phyloP scores from a whole-genome alignment of 2,329 filamentous ascomycete genomes.

The Botrytis squamosa region DNA sequence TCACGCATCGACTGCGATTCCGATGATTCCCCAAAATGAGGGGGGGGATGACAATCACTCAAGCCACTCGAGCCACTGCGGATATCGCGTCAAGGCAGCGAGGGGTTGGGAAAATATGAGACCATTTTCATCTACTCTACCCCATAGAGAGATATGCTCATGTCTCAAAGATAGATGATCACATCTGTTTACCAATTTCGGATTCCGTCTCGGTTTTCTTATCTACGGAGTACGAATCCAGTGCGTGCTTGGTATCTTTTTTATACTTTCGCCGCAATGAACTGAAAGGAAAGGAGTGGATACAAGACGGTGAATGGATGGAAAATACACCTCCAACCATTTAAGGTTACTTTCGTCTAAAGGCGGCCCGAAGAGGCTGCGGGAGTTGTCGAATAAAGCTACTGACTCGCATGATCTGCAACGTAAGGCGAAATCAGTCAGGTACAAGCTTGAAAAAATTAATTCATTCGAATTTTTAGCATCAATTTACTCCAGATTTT shows the following conservation, averaged over 20 bases:
- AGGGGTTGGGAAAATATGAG: slow-evolving; percentile 12
- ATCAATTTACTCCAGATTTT: slow-evolving; percentile 5
- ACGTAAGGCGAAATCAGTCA: not conserved
- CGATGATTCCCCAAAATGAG: slow-evolving; percentile 13
- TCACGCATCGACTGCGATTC: not conserved
- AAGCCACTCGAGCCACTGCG: too few relatives aligned
- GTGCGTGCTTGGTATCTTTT: not conserved
- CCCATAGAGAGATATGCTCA: not conserved
- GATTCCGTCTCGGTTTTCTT: not conserved
- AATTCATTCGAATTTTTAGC: not conserved
- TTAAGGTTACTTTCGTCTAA: not conserved
- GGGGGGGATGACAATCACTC: not conserved
- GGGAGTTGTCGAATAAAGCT: not conserved
- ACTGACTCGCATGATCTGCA: slow-evolving; percentile 7
- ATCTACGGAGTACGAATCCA: slow-evolving; percentile 2
- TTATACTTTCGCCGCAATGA: not conserved
- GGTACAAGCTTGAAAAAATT: not conserved
- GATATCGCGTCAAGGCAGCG: not conserved
- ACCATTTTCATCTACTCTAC: slow-evolving; percentile 5
- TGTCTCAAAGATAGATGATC: slow-evolving; percentile 6
- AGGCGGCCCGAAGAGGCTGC: slow-evolving; percentile 12
- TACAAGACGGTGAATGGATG: not conserved
- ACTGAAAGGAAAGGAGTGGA: not conserved
- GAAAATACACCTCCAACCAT: not conserved
- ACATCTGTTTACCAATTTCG: not conserved